Conservation (phyloP, 192 early-diverging fungal species). For the Haplosporangium gracile region DNA sequence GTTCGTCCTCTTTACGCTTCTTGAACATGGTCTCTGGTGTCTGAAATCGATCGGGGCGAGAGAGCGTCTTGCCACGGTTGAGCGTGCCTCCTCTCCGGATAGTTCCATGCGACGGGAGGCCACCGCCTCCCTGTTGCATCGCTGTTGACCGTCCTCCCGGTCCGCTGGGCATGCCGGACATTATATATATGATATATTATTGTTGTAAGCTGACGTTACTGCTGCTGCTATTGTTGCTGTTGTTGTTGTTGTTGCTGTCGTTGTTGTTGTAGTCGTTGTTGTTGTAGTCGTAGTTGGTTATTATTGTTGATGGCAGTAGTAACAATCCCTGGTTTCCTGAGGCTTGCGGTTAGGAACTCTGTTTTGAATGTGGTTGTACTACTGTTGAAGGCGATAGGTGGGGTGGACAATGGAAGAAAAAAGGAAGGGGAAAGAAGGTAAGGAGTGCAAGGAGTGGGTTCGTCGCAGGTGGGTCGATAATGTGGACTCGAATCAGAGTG, state of each 20-base stretch:
- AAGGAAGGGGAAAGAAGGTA: not conserved
- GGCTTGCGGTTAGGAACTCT: not conserved
- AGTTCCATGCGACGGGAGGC: slow-evolving; percentile 17
- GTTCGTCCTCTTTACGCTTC: slow-evolving; percentile 57
- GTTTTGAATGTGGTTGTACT: not conserved
- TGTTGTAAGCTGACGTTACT: not conserved
- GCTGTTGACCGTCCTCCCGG: slow-evolving; percentile 15
- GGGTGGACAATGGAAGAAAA: too few relatives aligned
- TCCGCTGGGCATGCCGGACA: slow-evolving; percentile 37
- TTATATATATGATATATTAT: not conserved
- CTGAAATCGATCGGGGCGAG: slow-evolving; percentile 79
- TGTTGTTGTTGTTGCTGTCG: not conserved
- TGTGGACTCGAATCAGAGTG: not conserved
- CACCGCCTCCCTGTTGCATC: slow-evolving; percentile 17
- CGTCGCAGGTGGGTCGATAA: not conserved
- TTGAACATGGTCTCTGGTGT: slow-evolving; percentile 76
- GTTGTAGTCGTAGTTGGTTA: not conserved
- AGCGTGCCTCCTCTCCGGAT: slow-evolving; percentile 63
- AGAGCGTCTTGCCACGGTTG: slow-evolving; percentile 79
- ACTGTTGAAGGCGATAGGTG: not conserved
- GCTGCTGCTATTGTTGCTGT: not conserved
- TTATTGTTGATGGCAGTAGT: not conserved
- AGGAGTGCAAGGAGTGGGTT: not conserved
- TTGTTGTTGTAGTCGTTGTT: not conserved
- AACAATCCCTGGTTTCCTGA: not conserved